Conservation (phyloP, 345 rosid species). For the Salix viminalis region DNA sequence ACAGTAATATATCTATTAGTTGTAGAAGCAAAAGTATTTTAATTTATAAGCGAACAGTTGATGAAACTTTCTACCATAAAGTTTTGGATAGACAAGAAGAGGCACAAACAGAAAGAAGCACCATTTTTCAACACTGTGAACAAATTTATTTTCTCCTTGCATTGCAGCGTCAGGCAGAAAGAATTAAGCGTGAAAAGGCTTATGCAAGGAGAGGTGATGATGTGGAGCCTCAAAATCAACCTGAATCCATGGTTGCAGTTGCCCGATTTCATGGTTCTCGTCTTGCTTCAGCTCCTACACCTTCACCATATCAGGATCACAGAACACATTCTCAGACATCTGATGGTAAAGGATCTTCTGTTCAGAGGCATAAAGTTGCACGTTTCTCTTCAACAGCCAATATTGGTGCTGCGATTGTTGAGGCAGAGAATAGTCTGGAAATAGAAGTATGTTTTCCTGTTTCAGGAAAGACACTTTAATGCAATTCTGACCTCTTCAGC, state of each 20-base stretch:
- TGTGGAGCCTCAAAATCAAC: constrained; percentile 44
- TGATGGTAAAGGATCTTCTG: constrained; percentile 32
- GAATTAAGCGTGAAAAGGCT: constrained; percentile 58
- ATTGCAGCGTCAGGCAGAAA: constrained; percentile 72
- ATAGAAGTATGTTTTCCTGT: constrained; percentile 69
- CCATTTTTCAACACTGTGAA: not conserved
- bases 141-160: constrained; percentile 6
- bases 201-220: constrained; percentile 61
- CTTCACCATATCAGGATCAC: constrained; percentile 63
- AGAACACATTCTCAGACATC: constrained; percentile 2
- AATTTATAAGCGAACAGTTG: not conserved
- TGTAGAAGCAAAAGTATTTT: not conserved
- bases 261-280: constrained; percentile 71
- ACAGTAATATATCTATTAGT: not conserved
- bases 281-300: constrained; percentile 79
- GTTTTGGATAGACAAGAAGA: not conserved
- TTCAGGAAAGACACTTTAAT: constrained; percentile 39
- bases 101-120: not conserved
- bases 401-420: constrained; percentile 72
- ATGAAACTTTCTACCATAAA: not conserved
- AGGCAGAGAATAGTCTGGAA: constrained; percentile 67
- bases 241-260: constrained; percentile 70
- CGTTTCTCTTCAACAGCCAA: constrained; percentile 50
- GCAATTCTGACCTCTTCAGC: constrained; percentile 40
- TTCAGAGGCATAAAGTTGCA: constrained; percentile 40